Evolutionary conservation across 495 filamentous ascomycete genomes (phyloP), one percentile per base, ranked within the genome.

Genomic region (Penicillium diatomitis): DNA sequence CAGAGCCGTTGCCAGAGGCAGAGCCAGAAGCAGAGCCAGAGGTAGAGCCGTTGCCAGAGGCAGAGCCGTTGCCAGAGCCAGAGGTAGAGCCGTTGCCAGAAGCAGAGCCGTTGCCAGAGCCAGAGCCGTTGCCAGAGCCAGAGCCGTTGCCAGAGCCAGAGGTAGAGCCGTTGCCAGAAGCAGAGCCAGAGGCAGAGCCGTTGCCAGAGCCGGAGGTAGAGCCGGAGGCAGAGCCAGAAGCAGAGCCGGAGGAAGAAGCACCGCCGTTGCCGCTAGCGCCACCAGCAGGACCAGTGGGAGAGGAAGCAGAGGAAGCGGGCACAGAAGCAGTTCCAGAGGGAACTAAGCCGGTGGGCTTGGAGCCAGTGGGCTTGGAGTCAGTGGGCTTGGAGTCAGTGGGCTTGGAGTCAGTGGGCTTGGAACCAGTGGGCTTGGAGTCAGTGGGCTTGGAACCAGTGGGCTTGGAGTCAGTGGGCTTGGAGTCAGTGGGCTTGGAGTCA

Each of bases 391-490:
- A 6, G 20, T 12, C 36, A n/a, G 36, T n/a, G n/a, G n/a, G n/a
- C n/a, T n/a, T n/a, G n/a, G n/a, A n/a, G n/a, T n/a, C 55, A 43
- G 55, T 38, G 28, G 38, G 35, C 44, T 30, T 29, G 38, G 58
- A 40, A 33, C 49, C 53, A 33, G 41, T 28, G 20, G 55, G 39
- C n/a, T n/a, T n/a, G n/a, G n/a, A n/a, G n/a, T n/a, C n/a, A n/a
- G n/a, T n/a, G n/a, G 48, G 41, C 27, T 31, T 43, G n/a, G 50
- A 39, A 34, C 49, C 46, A 4, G 39, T 41, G 6, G 40, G 49
- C 11, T 12, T 34, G 12, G 39, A 44, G n/a, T 39, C 41, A 27
- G 38, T 29, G 28, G 48, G 41, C 38, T 34, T 32, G 33, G 48
- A 44, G 34, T 48, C 45, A 39, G 41, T 38, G 8, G 50, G 34